phyloP scores from a whole-genome alignment of 2,329 filamentous ascomycete genomes.

The Curvularia eragrostidis region DNA sequence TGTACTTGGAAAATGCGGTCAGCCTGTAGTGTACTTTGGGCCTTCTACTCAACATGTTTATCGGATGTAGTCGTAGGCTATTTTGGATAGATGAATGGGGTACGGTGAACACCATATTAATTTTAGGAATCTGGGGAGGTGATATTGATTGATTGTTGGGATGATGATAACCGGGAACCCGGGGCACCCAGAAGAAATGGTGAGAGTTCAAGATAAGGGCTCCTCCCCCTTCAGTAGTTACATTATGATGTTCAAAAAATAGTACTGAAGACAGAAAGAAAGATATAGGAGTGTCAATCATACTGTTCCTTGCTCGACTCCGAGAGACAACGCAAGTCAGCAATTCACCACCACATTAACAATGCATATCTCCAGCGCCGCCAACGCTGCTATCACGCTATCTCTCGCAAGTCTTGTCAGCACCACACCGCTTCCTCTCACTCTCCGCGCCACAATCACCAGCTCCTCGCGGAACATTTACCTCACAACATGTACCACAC shows the following conservation, averaged over 20 bases:
- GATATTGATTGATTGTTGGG: background rate
- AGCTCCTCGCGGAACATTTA: conserved; percentile 21
- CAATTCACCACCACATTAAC: background rate
- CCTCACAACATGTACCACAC: conserved; percentile 23
- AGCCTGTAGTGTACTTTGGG: background rate
- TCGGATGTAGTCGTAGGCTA: background rate
- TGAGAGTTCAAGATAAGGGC: background rate
- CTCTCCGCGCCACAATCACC: background rate
- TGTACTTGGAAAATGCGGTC: background rate
- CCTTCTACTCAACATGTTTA: background rate
- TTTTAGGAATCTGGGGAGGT: background rate
- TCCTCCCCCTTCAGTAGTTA: background rate
- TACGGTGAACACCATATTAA: background rate
- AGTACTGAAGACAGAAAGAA: background rate
- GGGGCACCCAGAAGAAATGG: background rate
- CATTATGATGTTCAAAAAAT: background rate
- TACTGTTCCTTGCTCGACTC: background rate
- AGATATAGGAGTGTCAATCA: background rate
- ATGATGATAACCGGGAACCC: background rate
- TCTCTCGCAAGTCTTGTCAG: background rate
- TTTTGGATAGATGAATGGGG: background rate
- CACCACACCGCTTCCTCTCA: background rate
- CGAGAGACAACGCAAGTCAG: background rate
- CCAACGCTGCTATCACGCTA: background rate
- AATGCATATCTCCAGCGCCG: background rate